phyloP scores from a whole-genome alignment of 768 basidiomycete species.

The Lactifluus subvellereus region DNA sequence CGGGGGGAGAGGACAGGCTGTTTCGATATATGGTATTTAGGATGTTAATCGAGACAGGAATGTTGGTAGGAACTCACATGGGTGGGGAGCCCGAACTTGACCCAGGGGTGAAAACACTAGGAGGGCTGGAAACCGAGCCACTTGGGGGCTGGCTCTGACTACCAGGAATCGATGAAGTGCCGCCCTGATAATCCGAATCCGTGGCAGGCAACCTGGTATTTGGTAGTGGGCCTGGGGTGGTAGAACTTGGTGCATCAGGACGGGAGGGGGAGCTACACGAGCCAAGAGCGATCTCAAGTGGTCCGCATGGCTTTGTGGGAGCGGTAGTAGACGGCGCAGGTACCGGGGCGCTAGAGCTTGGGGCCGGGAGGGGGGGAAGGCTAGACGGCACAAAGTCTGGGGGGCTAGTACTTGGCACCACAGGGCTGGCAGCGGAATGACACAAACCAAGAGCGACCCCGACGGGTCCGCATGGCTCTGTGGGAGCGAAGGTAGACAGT shows the following conservation, averaged over 20 bases:
- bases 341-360: too few relatives aligned
- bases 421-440: too few relatives aligned
- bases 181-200: background rate
- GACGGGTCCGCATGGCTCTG: background rate
- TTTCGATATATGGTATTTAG: background rate
- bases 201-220: background rate
- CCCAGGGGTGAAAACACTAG: background rate
- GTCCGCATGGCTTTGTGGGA: conserved; percentile 2
- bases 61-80: background rate
- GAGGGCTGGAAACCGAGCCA: background rate
- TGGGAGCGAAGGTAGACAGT: background rate
- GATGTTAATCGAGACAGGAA: background rate
- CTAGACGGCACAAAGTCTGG: too few relatives aligned
- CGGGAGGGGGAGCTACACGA: background rate
- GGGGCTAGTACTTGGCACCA: conserved; percentile 8
- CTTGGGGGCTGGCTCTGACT: background rate
- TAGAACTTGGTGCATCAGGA: background rate
- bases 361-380: background rate
- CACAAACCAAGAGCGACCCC: background rate
- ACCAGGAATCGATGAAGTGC: background rate
- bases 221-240: background rate
- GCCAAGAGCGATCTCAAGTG: background rate
- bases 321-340: too few relatives aligned
- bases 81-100: background rate
- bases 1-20: conserved; percentile 12